Evolutionary conservation across 2,329 filamentous ascomycete genomes (phyloP).

Genomic region (Sclerotinia borealis): DNA sequence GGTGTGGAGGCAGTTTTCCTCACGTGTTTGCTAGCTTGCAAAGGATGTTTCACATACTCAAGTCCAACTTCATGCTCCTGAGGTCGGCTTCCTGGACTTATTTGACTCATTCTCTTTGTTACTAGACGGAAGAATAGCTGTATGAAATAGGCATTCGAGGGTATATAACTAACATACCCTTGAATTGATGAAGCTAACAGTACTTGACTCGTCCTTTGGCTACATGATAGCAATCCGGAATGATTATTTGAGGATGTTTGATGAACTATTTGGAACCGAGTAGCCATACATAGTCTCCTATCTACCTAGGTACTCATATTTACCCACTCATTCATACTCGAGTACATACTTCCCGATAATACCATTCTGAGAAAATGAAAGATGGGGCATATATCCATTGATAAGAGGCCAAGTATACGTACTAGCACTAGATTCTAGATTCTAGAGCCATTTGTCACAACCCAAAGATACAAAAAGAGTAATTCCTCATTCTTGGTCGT

Average conservation of each 20-base stretch:
- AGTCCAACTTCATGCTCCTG: not conserved
- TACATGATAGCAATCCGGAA: not conserved
- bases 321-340: too few relatives aligned
- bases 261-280: not conserved
- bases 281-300: too few relatives aligned
- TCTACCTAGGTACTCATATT: too few relatives aligned
- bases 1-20: not conserved
- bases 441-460: not conserved
- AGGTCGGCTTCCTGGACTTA: not conserved
- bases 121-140: not conserved
- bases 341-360: too few relatives aligned
- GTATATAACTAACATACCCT: not conserved
- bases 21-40: not conserved
- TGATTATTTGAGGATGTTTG: not conserved
- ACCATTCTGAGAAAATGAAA: too few relatives aligned
- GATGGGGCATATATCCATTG: not conserved
- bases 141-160: too few relatives aligned
- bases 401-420: not conserved
- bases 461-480: not conserved
- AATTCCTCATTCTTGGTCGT: too few relatives aligned
- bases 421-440: not conserved
- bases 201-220: not conserved
- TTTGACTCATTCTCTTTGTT: not conserved
- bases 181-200: not conserved
- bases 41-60: too few relatives aligned